Conservation (phyloP, 768 basidiomycete species). For the Boletus edulis region DNA sequence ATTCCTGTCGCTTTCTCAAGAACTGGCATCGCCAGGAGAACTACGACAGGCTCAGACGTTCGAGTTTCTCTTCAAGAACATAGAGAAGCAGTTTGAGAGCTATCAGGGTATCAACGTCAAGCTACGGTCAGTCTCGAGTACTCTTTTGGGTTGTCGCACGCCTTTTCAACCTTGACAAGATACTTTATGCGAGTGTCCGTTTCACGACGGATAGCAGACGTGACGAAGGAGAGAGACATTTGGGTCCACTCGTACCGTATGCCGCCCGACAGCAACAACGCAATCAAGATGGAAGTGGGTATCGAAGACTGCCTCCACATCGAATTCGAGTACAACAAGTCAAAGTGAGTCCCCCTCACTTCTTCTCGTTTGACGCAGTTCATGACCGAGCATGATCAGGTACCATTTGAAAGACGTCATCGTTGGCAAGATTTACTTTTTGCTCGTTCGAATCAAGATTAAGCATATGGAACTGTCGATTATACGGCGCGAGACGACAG, state of each 20-base stretch:
- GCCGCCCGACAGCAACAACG: conserved; percentile 97
- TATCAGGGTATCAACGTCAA: conserved; percentile 99
- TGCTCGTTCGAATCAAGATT: conserved; percentile 98
- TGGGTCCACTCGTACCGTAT: conserved; percentile 99
- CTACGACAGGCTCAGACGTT: conserved; percentile 95
- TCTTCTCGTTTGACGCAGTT: background rate
- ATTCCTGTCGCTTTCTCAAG: conserved; percentile 93
- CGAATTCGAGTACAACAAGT: conserved; percentile 99
- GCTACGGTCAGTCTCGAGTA: conserved; percentile 60
- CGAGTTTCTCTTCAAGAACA: conserved; percentile 97
- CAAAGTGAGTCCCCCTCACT: conserved; percentile 67
- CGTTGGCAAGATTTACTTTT: conserved; percentile 98
- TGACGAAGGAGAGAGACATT: conserved; percentile 87
- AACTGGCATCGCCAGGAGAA: conserved; percentile 94
- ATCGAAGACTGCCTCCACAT: conserved; percentile 99
- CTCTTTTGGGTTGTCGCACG: background rate
- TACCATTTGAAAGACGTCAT: conserved; percentile 99
- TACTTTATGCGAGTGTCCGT: conserved; percentile 93
- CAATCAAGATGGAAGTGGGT: conserved; percentile 99
- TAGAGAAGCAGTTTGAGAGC: conserved; percentile 98
- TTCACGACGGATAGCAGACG: conserved; percentile 89
- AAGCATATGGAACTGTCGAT: conserved; percentile 99
- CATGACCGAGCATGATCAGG: conserved; percentile 40
- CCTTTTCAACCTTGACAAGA: conserved; percentile 40
- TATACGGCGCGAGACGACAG: conserved; percentile 96